Conservation (phyloP, 1,284 basidiomycete genomes). For the Rhodotorula mucilaginosa region DNA sequence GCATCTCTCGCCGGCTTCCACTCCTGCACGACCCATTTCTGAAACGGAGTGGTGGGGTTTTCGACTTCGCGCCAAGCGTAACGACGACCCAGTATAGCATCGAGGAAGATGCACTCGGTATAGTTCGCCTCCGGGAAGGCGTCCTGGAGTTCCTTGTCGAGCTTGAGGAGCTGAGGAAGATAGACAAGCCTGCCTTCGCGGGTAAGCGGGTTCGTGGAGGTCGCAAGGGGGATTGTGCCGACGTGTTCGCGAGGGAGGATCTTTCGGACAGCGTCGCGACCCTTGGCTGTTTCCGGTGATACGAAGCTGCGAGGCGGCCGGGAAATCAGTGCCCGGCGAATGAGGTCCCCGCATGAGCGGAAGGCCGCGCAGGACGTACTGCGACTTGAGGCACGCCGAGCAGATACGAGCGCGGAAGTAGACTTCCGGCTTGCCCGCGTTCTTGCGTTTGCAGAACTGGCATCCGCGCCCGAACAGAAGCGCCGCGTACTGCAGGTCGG, state of each 20-base stretch:
- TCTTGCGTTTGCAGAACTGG: slow-evolving; percentile 13
- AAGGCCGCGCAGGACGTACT: neutral
- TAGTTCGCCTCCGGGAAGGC: neutral
- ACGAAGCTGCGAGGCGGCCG: no score
- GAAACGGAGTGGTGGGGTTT: neutral
- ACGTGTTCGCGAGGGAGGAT: no score
- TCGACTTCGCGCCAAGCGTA: no score
- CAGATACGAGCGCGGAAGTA: slow-evolving; percentile 18
- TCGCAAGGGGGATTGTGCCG: no score
- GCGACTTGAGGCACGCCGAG: slow-evolving; percentile 4
- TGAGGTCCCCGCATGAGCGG: no score
- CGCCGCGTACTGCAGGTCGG: slow-evolving; percentile 16
- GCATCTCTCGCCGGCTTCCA: neutral
- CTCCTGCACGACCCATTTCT: neutral
- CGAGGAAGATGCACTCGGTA: neutral
- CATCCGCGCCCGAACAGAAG: slow-evolving; percentile 19
- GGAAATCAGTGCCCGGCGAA: no score
- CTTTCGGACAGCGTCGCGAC: no score
- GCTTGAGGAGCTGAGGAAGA: neutral
- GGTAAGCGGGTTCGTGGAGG: neutral
- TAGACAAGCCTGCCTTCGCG: neutral
- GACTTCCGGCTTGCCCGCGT: slow-evolving; percentile 24
- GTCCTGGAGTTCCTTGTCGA: neutral
- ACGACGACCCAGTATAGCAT: no score
- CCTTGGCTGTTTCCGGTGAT: no score